phyloP scores from a whole-genome alignment of 768 basidiomycete species.

The Lactifluus volemus region DNA sequence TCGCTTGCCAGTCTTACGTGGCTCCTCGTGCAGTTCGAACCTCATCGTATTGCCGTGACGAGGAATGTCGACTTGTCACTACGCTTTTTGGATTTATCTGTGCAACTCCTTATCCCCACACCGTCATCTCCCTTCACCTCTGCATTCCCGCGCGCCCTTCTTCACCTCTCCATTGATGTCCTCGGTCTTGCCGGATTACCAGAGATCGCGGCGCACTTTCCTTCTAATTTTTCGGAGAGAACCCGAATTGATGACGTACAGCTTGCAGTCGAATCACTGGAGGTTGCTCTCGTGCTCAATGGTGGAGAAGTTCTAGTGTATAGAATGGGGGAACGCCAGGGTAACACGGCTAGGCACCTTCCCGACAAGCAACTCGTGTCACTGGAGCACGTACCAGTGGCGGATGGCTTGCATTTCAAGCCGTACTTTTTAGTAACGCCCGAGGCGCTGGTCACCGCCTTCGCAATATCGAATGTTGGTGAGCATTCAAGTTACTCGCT shows the following conservation, averaged over 20 bases:
- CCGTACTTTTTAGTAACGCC: slow-evolving; percentile 54
- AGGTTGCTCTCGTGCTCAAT: slow-evolving; percentile 43
- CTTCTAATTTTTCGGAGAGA: slow-evolving; percentile 22
- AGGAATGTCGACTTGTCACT: slow-evolving; percentile 54
- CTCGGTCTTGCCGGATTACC: slow-evolving; percentile 22
- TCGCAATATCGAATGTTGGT: slow-evolving; percentile 71
- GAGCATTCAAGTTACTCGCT: slow-evolving; percentile 19
- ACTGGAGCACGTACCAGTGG: slow-evolving; percentile 40
- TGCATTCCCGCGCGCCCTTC: slow-evolving; percentile 59
- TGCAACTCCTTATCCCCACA: slow-evolving; percentile 47
- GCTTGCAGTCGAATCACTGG: slow-evolving; percentile 48
- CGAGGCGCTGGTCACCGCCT: slow-evolving; percentile 41
- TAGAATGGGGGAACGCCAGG: slow-evolving; percentile 26
- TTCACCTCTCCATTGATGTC: slow-evolving; percentile 49
- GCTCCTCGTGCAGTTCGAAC: slow-evolving; percentile 40
- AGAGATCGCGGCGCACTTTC: slow-evolving; percentile 21
- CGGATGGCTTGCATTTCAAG: slow-evolving; percentile 37
- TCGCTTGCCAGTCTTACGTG: not conserved
- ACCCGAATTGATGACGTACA: slow-evolving; percentile 36
- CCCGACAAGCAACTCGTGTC: slow-evolving; percentile 44
- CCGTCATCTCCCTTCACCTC: slow-evolving; percentile 42
- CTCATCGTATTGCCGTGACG: slow-evolving; percentile 56
- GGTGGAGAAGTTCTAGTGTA: slow-evolving; percentile 53
- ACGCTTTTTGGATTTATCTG: slow-evolving; percentile 67
- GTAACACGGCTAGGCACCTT: slow-evolving; percentile 18